Conservation (phyloP, 129 eudicot genomes). For the Tagetes erecta region DNA sequence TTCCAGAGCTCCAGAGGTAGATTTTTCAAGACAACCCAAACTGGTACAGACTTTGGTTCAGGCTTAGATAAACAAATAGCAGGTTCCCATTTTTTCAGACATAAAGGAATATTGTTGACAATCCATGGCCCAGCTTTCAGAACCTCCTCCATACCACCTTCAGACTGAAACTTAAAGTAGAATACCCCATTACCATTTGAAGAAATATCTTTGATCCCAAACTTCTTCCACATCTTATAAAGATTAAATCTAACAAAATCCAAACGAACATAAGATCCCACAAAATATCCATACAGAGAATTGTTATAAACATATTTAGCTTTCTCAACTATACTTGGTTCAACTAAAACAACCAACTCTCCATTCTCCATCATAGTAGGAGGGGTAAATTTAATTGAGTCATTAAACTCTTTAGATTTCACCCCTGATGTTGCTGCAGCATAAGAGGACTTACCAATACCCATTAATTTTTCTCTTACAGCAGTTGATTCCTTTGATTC, state of each 20-base stretch:
- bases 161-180: background rate
- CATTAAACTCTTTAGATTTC: too few species aligned
- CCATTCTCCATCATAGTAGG: too few species aligned
- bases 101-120: background rate
- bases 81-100: background rate
- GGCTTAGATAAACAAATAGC: background rate
- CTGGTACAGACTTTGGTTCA: background rate
- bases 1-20: background rate
- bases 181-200: background rate
- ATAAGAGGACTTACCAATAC: too few species aligned
- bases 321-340: too few species aligned
- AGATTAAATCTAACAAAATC: background rate
- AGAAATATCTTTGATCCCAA: background rate
- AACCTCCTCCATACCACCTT: background rate
- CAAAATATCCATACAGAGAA: too few species aligned
- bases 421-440: too few species aligned
- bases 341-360: too few species aligned
- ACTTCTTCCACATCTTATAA: background rate
- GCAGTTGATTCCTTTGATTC: too few species aligned
- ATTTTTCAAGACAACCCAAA: background rate
- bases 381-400: too few species aligned
- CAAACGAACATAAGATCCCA: too few species aligned
- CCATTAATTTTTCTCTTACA: too few species aligned
- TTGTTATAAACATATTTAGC: too few species aligned
- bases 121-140: background rate